These are phyloP conservation scores for Phytophthora tubulina DNA, from an alignment of 352 stramenopile genomes.

Conservation along the genomic window DNA sequence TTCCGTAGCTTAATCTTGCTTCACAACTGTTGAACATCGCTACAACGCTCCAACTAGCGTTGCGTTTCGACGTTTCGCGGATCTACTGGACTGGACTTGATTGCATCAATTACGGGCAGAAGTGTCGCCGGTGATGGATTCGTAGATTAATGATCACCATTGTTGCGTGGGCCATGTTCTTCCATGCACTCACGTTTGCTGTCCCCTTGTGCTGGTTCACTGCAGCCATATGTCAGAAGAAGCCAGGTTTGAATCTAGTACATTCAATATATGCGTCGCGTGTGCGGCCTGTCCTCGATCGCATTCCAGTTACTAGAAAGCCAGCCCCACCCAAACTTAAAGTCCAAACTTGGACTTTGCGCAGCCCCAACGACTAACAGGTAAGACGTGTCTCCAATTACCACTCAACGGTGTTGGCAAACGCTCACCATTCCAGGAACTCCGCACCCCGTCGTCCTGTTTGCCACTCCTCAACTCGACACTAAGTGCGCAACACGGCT, in stretches of 20 bases:
- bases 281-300: neutral
- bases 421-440: constrained; percentile 28
- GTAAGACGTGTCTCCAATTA: constrained; percentile 12
- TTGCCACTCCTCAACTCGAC: constrained; percentile 35
- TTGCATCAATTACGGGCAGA: neutral
- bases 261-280: neutral
- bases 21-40: too few species aligned
- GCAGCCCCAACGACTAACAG: neutral
- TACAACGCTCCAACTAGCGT: too few species aligned
- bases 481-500: constrained; percentile 1
- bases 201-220: neutral
- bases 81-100: constrained; percentile 12
- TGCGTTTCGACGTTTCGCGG: too few species aligned
- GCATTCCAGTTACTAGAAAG: neutral
- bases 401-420: constrained; percentile 17
- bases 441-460: neutral
- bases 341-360: constrained; percentile 30
- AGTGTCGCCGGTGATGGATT: too few species aligned
- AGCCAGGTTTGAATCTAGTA: constrained; percentile 8
- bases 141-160: too few species aligned
- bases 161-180: neutral
- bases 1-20: too few species aligned
- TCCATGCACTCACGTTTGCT: neutral
- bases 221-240: constrained; percentile 1
- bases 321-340: neutral